Percentiles rank a stretch among this genome's conserved stretches.
These are phyloP conservation scores for Ogataea corticis DNA, from an alignment of 805 yeast species.

Conservation along the genomic window DNA sequence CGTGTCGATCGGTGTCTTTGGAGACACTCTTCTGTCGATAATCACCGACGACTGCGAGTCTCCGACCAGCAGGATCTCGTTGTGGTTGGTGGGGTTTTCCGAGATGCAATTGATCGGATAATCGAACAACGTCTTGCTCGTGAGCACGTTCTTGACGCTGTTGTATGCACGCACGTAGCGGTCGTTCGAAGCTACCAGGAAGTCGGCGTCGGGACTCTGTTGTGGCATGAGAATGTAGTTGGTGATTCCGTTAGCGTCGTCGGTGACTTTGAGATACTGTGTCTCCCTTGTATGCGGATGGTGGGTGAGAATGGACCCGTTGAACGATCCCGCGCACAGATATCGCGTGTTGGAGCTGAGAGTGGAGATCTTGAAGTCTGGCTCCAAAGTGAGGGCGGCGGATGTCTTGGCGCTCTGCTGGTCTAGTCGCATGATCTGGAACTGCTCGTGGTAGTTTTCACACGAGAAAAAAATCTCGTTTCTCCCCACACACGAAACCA, in stretches of 20 bases:
- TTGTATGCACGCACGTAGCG: slow-evolving; percentile 43
- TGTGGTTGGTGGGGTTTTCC: slow-evolving; percentile 38
- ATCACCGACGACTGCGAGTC: slow-evolving; percentile 46
- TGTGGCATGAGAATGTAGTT: slow-evolving; percentile 45
- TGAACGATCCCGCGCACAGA: slow-evolving; percentile 54
- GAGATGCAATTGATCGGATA: slow-evolving; percentile 55
- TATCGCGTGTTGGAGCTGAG: slow-evolving; percentile 42
- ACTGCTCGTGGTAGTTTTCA: slow-evolving; percentile 22
- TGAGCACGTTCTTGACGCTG: slow-evolving; percentile 24
- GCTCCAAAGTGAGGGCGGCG: slow-evolving; percentile 11
- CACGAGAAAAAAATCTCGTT: slow-evolving; percentile 27
- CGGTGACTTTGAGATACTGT: slow-evolving; percentile 42
- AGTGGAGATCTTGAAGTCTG: slow-evolving; percentile 45
- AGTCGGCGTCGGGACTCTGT: slow-evolving; percentile 21
- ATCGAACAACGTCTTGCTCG: slow-evolving; percentile 31
- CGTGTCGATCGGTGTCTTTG: neutral
- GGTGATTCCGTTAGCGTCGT: slow-evolving; percentile 49
- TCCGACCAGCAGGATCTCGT: slow-evolving; percentile 49
- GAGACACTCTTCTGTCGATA: slow-evolving; percentile 41
- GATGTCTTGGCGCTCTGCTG: slow-evolving; percentile 25
- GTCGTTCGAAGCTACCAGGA: slow-evolving; percentile 55
- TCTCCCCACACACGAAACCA: slow-evolving; percentile 42
- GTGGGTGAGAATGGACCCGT: slow-evolving; percentile 48
- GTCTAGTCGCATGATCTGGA: slow-evolving; percentile 27
- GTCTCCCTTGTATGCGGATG: slow-evolving; percentile 32